Evolutionary conservation across 495 filamentous ascomycete genomes (phyloP).

Genomic region (Tuber magnatum): DNA sequence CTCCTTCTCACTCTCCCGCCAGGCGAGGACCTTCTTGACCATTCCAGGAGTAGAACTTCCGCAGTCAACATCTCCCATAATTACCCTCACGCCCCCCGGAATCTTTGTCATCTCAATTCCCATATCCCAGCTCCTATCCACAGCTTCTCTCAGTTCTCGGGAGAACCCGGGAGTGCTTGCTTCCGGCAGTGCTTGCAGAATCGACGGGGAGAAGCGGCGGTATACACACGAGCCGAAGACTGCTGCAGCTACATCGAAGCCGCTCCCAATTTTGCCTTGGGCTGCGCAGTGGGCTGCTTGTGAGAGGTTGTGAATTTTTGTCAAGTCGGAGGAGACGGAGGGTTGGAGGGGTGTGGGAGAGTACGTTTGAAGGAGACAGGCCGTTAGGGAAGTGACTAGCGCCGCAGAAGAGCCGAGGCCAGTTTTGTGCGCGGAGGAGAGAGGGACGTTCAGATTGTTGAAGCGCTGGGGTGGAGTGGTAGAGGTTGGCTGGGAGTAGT

Average conservation of each 20-base stretch:
- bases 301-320: constrained; percentile 76
- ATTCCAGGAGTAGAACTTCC: constrained; percentile 89
- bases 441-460: constrained; percentile 65
- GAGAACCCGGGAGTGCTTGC: constrained; percentile 59
- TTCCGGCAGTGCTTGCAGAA: constrained; percentile 61
- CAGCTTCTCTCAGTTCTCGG: constrained; percentile 53
- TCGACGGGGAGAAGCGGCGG: constrained; percentile 74
- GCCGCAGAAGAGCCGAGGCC: constrained; percentile 93
- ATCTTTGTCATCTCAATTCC: constrained; percentile 45
- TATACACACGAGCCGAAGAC: constrained; percentile 87
- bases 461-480: constrained; percentile 52
- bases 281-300: constrained; percentile 92
- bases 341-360: constrained; percentile 53
- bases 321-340: constrained; percentile 31
- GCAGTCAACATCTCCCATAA: constrained; percentile 94
- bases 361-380: constrained; percentile 69
- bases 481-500: constrained; percentile 71
- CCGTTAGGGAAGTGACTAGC: constrained; percentile 83
- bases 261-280: constrained; percentile 91
- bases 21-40: constrained; percentile 82
- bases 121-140: constrained; percentile 72
- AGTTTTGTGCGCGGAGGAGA: constrained; percentile 82
- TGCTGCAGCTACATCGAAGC: constrained; percentile 92
- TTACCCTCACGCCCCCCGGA: constrained; percentile 60
- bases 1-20: constrained; percentile 62